phyloP scores from a whole-genome alignment of 805 yeast genomes.

The Priceomyces fermenticarens region DNA sequence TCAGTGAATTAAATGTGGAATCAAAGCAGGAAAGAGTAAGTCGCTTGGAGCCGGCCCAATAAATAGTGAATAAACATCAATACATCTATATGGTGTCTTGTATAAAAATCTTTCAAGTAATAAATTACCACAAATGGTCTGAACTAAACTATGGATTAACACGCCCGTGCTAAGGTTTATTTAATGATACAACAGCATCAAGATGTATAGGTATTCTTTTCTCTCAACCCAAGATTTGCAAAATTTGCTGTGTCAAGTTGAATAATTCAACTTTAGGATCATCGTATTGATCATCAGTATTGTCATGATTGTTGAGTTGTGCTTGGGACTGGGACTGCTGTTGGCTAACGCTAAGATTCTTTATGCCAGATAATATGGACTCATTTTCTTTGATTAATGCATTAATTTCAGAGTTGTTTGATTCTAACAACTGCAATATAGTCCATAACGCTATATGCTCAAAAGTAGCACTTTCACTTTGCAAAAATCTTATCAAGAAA shows the following conservation, averaged over 20 bases:
- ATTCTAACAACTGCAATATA: slow-evolving; percentile 84
- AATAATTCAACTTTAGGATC: slow-evolving; percentile 65
- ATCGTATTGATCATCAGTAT: slow-evolving; percentile 43
- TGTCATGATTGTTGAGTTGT: slow-evolving; percentile 17
- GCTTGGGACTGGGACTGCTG: slow-evolving; percentile 26
- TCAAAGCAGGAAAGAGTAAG: slow-evolving; percentile 3
- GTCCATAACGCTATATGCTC: slow-evolving; percentile 99
- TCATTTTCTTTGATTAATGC: slow-evolving; percentile 53
- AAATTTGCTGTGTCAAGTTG: slow-evolving; percentile 65
- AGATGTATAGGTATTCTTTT: background rate
- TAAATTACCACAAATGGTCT: no score
- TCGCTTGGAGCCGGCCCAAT: slow-evolving; percentile 2
- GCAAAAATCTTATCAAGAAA: slow-evolving; percentile 75
- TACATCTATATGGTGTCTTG: background rate
- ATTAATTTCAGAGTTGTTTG: slow-evolving; percentile 66
- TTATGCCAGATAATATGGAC: slow-evolving; percentile 53
- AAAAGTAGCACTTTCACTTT: slow-evolving; percentile 84
- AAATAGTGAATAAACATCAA: background rate
- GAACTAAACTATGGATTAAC: no score
- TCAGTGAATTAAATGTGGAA: slow-evolving; percentile 8
- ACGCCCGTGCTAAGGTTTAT: no score
- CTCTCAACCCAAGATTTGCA: slow-evolving; percentile 45
- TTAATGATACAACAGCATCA: background rate
- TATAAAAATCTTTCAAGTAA: no score
- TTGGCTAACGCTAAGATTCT: slow-evolving; percentile 41